phyloP scores from a whole-genome alignment of 2,329 filamentous ascomycete species.

The Claviceps africana region DNA sequence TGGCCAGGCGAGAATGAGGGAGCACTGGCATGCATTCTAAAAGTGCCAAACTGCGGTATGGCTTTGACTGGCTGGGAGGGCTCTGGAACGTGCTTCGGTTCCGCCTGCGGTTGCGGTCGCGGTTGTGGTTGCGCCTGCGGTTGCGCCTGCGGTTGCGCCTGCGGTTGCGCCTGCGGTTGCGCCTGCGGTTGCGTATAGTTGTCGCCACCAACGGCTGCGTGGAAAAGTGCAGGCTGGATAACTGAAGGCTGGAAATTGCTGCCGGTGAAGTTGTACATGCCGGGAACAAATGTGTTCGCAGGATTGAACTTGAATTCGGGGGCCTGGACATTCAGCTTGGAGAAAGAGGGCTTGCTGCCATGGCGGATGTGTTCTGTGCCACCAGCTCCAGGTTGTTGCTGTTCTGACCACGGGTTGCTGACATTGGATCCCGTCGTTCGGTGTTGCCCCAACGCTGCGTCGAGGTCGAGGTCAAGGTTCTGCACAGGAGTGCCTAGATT shows the following conservation, averaged over 20 bases:
- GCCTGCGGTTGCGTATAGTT: neutral
- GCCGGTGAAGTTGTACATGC: conserved; percentile 34
- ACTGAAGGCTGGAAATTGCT: conserved; percentile 33
- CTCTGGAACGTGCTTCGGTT: neutral
- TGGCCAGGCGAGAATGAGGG: conserved; percentile 57
- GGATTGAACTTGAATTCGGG: conserved; percentile 75
- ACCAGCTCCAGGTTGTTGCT: conserved; percentile 27
- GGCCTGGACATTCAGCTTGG: conserved; percentile 77
- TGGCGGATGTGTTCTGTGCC: conserved; percentile 35
- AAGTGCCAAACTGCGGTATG: conserved; percentile 19
- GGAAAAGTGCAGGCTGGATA: conserved; percentile 29
- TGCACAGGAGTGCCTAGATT: conserved; percentile 52
- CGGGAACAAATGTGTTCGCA: conserved; percentile 33
- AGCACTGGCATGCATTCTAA: conserved; percentile 54
- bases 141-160: neutral
- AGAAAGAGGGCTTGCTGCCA: conserved; percentile 54
- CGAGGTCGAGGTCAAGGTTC: conserved; percentile 34
- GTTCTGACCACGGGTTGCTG: conserved; percentile 51
- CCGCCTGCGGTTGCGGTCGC: neutral
- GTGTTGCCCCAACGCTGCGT: conserved; percentile 31
- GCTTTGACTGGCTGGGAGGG: conserved; percentile 10
- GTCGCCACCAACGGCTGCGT: conserved; percentile 16
- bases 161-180: neutral
- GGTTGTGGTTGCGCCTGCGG: neutral
- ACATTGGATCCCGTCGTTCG: conserved; percentile 39